phyloP scores from a whole-genome alignment of 805 yeast genomes.

The Sugiyamaella boreocaroliniensis region DNA sequence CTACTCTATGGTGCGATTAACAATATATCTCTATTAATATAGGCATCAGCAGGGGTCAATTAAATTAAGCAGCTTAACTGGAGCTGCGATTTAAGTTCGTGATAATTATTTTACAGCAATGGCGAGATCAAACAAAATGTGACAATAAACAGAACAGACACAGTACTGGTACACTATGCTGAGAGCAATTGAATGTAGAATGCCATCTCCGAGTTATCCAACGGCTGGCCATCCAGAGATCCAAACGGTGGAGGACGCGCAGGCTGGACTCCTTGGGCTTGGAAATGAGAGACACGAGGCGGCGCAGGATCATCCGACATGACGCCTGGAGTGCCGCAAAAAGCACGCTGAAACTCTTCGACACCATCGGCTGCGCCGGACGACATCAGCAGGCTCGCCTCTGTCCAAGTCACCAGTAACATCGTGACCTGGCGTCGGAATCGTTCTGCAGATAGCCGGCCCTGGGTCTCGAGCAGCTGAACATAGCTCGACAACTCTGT shows the following conservation, averaged over 20 bases:
- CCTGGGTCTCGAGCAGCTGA: background rate
- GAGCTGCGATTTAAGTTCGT: background rate
- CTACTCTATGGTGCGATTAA: background rate
- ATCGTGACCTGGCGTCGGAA: slow-evolving; percentile 10
- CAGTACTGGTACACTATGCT: background rate
- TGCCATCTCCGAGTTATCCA: background rate
- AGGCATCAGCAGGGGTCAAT: background rate
- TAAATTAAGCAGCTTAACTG: background rate
- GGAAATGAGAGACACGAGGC: too few relatives aligned
- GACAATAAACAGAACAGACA: background rate
- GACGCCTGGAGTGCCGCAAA: background rate
- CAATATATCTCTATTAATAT: background rate
- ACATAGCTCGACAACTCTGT: background rate
- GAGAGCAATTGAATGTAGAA: background rate
- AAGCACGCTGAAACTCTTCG: background rate
- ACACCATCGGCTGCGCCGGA: background rate
- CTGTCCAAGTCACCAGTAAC: slow-evolving; percentile 2
- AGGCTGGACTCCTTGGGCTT: background rate
- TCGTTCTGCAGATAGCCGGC: slow-evolving; percentile 11
- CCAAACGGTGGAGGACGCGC: background rate
- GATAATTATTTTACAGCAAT: background rate
- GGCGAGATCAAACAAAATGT: background rate
- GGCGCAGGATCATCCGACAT: background rate
- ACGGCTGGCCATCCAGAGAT: background rate
- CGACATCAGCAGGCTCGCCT: background rate